These are phyloP conservation scores for Globisporangium abappressorium DNA, from an alignment of 352 stramenopile species.

Conservation along the genomic window DNA sequence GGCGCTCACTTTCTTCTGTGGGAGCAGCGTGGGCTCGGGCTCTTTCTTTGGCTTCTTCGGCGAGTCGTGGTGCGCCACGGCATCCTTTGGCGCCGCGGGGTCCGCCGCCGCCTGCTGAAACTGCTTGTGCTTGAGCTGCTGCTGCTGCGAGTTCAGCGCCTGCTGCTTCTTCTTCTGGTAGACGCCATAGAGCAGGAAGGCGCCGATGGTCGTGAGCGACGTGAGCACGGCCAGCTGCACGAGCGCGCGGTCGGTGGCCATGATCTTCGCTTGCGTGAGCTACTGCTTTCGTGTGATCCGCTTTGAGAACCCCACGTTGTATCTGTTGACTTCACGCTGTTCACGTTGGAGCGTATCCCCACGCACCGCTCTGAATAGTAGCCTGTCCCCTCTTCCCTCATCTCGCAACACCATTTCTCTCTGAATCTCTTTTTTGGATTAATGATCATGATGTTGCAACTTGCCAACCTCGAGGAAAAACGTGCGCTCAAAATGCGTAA, in stretches of 20 bases:
- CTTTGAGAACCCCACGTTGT: conserved; percentile 8
- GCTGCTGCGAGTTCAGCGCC: conserved; percentile 10
- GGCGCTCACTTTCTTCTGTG: conserved; percentile 28
- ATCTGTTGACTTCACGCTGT: neutral
- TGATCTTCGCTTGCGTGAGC: conserved; percentile 10
- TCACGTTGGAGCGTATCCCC: neutral
- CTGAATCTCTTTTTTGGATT: neutral
- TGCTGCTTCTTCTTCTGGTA: conserved; percentile 47
- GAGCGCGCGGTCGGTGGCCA: conserved; percentile 38
- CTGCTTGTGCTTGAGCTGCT: conserved; percentile 16
- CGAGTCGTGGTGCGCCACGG: conserved; percentile 18
- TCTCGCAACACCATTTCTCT: neutral
- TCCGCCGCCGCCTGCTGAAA: conserved; percentile 26
- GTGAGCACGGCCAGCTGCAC: conserved; percentile 70
- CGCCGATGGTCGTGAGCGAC: conserved; percentile 67
- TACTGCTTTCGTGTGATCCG: conserved; percentile 9
- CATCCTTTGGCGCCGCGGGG: conserved; percentile 19
- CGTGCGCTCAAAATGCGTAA: neutral
- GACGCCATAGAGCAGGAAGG: conserved; percentile 48
- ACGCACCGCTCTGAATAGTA: conserved; percentile 8
- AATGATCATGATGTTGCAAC: neutral
- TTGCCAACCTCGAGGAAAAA: neutral
- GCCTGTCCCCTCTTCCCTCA: neutral
- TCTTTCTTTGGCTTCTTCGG: conserved; percentile 31
- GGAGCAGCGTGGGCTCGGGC: conserved; percentile 17